Evolutionary conservation across 1,139 yeast genomes (phyloP).

Genomic region (Komagataea norvegica): DNA sequence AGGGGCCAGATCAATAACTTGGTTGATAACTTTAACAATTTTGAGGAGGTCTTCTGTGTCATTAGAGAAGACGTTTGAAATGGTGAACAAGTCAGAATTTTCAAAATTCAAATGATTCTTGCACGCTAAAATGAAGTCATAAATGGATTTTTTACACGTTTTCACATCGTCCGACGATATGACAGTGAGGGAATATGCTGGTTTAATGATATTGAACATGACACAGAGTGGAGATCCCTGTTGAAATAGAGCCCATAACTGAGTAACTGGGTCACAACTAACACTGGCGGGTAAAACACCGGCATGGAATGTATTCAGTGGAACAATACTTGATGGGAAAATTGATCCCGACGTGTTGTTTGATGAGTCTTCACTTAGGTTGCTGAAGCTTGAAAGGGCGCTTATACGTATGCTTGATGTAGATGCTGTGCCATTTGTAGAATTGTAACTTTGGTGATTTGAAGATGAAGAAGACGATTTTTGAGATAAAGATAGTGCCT

Average conservation of each 20-base stretch:
- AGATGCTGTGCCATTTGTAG: conserved; percentile 12
- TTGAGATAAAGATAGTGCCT: conserved; percentile 55
- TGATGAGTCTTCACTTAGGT: conserved; percentile 23
- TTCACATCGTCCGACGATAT: conserved; percentile 74
- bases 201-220: conserved; percentile 57
- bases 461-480: conserved; percentile 23
- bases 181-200: conserved; percentile 41
- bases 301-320: conserved; percentile 60
- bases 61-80: conserved; percentile 83
- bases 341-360: conserved; percentile 15
- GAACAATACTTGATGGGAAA: conserved; percentile 24
- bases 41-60: conserved; percentile 73
- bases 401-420: conserved; percentile 18
- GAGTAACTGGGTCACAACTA: conserved; percentile 88
- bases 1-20: conserved; percentile 51
- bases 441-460: conserved; percentile 16
- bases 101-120: conserved; percentile 68
- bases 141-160: conserved; percentile 83
- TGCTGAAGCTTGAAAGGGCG: conserved; percentile 22
- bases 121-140: conserved; percentile 86
- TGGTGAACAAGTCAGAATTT: conserved; percentile 83
- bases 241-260: conserved; percentile 81
- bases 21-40: conserved; percentile 65
- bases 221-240: conserved; percentile 92
- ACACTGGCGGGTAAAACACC: conserved; percentile 72